These are phyloP conservation scores for Malania oleifera DNA, from an alignment of 164 flowering plant genomes.

Conservation along the genomic window DNA sequence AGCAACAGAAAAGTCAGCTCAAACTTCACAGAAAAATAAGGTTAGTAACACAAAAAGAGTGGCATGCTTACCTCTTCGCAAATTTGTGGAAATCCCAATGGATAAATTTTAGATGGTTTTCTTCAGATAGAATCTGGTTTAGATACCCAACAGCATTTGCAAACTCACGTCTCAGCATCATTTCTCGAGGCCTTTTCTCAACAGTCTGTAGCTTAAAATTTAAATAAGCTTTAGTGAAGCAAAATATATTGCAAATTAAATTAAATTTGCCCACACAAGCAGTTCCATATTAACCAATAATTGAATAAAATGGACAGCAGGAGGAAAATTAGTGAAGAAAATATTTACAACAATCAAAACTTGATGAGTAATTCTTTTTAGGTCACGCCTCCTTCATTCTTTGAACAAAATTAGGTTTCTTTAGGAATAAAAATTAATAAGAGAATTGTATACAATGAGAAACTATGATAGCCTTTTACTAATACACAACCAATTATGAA, in stretches of 20 bases:
- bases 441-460: too few relatives aligned
- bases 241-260: background rate
- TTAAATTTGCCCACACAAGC: background rate
- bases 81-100: conserved; percentile 99
- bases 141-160: conserved; percentile 93
- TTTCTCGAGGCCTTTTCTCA: conserved; percentile 97
- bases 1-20: conserved; percentile 23
- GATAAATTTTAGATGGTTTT: conserved; percentile 77
- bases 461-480: too few relatives aligned
- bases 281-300: too few relatives aligned
- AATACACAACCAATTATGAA: too few relatives aligned
- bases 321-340: too few relatives aligned
- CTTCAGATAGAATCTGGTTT: conserved; percentile 76
- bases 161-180: conserved; percentile 97
- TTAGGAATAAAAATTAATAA: too few relatives aligned
- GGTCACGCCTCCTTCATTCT: too few relatives aligned
- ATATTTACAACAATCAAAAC: too few relatives aligned
- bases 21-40: background rate
- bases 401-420: too few relatives aligned
- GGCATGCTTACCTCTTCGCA: conserved; percentile 67
- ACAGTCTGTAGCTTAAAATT: conserved; percentile 60
- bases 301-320: too few relatives aligned
- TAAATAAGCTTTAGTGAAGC: background rate
- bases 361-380: too few relatives aligned
- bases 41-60: background rate